Percentiles rank a stretch among this genome's conserved stretches.
phyloP scores from a whole-genome alignment of 2,329 filamentous ascomycete species.

The Cordyceps militaris region DNA sequence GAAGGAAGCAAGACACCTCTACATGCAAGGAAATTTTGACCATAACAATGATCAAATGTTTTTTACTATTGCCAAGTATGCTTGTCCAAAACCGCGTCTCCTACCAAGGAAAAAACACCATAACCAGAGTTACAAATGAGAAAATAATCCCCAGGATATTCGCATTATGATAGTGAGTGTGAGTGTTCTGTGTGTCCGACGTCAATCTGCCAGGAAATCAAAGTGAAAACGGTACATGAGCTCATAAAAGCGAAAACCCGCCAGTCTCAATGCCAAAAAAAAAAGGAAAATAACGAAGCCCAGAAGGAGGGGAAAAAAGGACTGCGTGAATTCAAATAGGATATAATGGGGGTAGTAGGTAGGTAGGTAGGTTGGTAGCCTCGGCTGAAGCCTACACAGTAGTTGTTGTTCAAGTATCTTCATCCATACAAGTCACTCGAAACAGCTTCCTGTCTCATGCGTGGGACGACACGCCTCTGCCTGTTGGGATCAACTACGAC shows the following conservation, averaged over 20 bases:
- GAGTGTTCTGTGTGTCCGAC: constrained; percentile 3
- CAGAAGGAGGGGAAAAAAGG: not conserved
- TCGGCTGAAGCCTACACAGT: not conserved
- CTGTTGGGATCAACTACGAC: not conserved
- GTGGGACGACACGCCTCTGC: not conserved
- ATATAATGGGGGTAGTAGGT: not conserved
- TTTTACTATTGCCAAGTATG: not conserved
- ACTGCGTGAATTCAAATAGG: not conserved
- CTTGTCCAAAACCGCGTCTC: not conserved
- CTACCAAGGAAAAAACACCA: not conserved
- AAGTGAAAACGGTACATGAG: not conserved
- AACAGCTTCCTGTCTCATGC: not conserved
- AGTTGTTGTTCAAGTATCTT: not conserved
- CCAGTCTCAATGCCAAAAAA: not conserved
- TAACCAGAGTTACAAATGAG: not conserved
- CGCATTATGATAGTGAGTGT: not conserved
- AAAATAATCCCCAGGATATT: not conserved
- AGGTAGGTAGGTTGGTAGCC: not conserved
- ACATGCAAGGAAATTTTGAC: not conserved
- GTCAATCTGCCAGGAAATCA: not conserved
- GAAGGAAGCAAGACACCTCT: too few species aligned
- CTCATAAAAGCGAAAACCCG: not conserved
- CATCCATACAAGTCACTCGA: not conserved
- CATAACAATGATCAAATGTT: not conserved
- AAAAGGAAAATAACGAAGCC: not conserved